Evolutionary conservation across 768 basidiomycete species (phyloP).

Genomic region (Favolaschia claudopus): DNA sequence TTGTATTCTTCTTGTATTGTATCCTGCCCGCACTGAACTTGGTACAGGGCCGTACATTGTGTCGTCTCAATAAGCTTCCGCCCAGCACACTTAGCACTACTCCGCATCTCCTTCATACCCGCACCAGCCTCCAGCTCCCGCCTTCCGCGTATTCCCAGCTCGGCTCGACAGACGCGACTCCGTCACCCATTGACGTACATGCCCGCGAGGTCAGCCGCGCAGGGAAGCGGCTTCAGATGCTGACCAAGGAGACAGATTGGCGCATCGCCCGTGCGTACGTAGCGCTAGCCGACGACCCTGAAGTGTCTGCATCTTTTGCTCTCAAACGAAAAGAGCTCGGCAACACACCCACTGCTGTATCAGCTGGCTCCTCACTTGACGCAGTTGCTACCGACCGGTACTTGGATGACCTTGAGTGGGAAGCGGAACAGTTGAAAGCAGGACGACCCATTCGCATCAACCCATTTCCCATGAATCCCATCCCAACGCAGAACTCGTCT

Average conservation of each 20-base stretch:
- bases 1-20: conserved; percentile 35
- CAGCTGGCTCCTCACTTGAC: conserved; percentile 42
- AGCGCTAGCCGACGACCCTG: conserved; percentile 62
- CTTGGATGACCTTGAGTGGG: conserved; percentile 78
- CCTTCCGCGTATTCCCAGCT: conserved; percentile 43
- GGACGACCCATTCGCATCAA: conserved; percentile 31
- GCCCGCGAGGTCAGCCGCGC: conserved; percentile 56
- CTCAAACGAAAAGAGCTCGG: conserved; percentile 42
- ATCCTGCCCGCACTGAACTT: conserved; percentile 4
- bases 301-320: conserved; percentile 32
- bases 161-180: conserved; percentile 26
- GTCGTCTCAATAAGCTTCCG: conserved; percentile 72
- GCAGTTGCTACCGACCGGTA: conserved; percentile 64
- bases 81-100: conserved; percentile 70
- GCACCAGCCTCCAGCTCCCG: conserved; percentile 63
- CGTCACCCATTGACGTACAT: conserved; percentile 36
- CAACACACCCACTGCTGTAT: conserved; percentile 26
- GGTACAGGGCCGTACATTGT: conserved; percentile 62
- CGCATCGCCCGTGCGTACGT: conserved; percentile 74
- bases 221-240: conserved; percentile 63
- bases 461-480: conserved; percentile 15
- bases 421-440: conserved; percentile 45
- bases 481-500: background rate
- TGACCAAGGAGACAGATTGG: conserved; percentile 77
- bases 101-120: conserved; percentile 78